Conservation (phyloP, 768 basidiomycete species). For the Rhodocollybia butyracea region DNA sequence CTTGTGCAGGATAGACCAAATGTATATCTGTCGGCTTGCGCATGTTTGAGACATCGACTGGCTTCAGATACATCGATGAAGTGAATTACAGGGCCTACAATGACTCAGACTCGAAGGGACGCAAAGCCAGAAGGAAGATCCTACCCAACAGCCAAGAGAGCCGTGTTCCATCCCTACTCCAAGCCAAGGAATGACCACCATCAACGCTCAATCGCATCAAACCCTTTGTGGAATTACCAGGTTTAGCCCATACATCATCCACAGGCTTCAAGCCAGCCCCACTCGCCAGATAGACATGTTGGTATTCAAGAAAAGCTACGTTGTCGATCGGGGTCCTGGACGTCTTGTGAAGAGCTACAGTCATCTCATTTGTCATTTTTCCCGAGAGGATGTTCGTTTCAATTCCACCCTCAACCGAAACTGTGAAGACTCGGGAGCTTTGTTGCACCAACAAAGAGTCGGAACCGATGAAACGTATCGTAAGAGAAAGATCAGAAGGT, state of each 20-base stretch:
- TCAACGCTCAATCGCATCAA: constrained; percentile 63
- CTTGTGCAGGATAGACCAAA: constrained; percentile 66
- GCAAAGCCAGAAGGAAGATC: not conserved
- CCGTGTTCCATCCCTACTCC: constrained; percentile 58
- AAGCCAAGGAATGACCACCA: constrained; percentile 68
- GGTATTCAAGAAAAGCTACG: constrained; percentile 67
- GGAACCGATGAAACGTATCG: constrained; percentile 52
- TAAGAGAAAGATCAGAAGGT: constrained; percentile 33
- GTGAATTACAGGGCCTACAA: constrained; percentile 58
- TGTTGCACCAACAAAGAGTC: constrained; percentile 60
- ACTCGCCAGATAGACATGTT: constrained; percentile 58
- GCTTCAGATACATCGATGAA: constrained; percentile 55
- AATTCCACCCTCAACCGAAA: constrained; percentile 44
- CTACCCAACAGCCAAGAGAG: constrained; percentile 74
- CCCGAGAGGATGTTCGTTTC: constrained; percentile 49
- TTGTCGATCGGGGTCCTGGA: constrained; percentile 24
- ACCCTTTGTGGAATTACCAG: constrained; percentile 60
- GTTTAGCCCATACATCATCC: constrained; percentile 63
- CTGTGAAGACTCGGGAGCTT: constrained; percentile 39
- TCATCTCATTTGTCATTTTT: constrained; percentile 54
- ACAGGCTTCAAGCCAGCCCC: constrained; percentile 34
- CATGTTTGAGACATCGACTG: constrained; percentile 41
- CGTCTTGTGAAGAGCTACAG: constrained; percentile 30
- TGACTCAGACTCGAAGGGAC: not conserved
- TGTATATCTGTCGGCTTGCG: constrained; percentile 43